Percentiles rank a stretch among this genome's conserved stretches.
These are phyloP conservation scores for Rhynchospora breviuscula DNA, from an alignment of 176 grass and related monocot genomes.

Conservation along the genomic window DNA sequence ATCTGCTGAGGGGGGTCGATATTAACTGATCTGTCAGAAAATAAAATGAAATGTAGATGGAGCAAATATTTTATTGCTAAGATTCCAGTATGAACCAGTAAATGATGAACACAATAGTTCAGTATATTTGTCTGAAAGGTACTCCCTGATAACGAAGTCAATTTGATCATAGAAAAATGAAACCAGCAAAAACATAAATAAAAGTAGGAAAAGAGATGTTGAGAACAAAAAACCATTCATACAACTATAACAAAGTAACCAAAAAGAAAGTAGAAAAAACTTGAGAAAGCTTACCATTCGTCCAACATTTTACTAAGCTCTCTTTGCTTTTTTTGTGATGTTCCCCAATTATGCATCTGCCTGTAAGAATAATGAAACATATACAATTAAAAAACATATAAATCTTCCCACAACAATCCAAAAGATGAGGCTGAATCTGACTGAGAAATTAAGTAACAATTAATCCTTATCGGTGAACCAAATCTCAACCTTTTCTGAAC, in stretches of 20 bases:
- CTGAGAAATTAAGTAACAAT: neutral
- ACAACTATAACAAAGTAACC: neutral
- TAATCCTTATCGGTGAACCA: neutral
- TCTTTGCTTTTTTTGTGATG: slow-evolving; percentile 71
- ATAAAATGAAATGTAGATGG: neutral
- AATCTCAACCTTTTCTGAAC: neutral
- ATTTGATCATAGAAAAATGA: too few relatives aligned
- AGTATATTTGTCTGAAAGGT: neutral
- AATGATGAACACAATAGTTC: neutral
- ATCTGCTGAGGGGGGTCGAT: neutral
- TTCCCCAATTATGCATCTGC: slow-evolving; percentile 94
- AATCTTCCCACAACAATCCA: slow-evolving; percentile 14
- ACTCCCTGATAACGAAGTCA: neutral
- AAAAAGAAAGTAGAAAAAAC: slow-evolving; percentile 9
- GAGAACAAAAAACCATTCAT: neutral
- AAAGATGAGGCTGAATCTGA: neutral
- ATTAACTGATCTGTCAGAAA: neutral
- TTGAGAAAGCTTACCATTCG: slow-evolving; percentile 60
- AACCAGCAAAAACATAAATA: slow-evolving; percentile 2
- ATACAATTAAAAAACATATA: slow-evolving; percentile 4
- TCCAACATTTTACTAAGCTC: slow-evolving; percentile 97
- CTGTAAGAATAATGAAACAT: slow-evolving; percentile 34
- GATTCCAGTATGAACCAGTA: neutral
- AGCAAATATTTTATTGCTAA: neutral
- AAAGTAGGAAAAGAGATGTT: neutral